phyloP scores from a whole-genome alignment of 1,284 basidiomycete species.

The Trichosporon sp. region DNA sequence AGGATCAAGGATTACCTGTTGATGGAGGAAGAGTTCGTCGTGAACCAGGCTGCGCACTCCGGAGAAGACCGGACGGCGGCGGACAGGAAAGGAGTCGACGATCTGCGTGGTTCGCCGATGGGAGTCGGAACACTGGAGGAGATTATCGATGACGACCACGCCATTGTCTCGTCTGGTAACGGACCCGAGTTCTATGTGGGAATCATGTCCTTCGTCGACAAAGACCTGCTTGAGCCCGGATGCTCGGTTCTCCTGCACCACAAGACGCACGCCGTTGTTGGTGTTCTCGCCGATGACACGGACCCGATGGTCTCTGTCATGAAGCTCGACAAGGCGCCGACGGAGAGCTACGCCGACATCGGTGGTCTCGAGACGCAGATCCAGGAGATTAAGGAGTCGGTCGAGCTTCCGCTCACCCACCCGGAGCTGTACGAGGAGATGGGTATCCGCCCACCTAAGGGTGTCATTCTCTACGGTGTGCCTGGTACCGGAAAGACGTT shows the following conservation, averaged over 20 bases:
- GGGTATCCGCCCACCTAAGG: constrained; percentile 98
- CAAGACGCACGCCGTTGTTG: constrained; percentile 93
- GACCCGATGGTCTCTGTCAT: constrained; percentile 98
- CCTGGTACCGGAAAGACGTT: constrained; percentile 99
- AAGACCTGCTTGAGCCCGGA: constrained; percentile 94
- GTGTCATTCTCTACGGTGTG: constrained; percentile 98
- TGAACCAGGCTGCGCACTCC: constrained; percentile 88
- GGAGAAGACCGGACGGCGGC: constrained; percentile 93
- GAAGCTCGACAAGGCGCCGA: constrained; percentile 98
- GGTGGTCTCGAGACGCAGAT: constrained; percentile 97
- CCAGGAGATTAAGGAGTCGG: constrained; percentile 99
- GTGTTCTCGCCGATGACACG: constrained; percentile 93
- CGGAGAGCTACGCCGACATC: constrained; percentile 97
- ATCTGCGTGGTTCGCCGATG: constrained; percentile 94
- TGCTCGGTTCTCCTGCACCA: constrained; percentile 95
- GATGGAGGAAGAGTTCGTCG: constrained; percentile 96
- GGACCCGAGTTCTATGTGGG: constrained; percentile 98
- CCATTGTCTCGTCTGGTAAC: constrained; percentile 91
- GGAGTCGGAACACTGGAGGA: constrained; percentile 96
- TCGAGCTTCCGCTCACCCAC: constrained; percentile 96
- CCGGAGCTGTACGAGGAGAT: constrained; percentile 99
- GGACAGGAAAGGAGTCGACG: constrained; percentile 91
- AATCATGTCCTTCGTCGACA: constrained; percentile 99
- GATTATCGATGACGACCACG: constrained; percentile 99
- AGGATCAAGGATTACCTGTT: constrained; percentile 98